A percentile compares a stretch with the other conserved stretches of the same genome.
These are phyloP conservation scores for Penicillium verhagenii DNA, from an alignment of 495 filamentous ascomycete genomes.

Conservation along the genomic window DNA sequence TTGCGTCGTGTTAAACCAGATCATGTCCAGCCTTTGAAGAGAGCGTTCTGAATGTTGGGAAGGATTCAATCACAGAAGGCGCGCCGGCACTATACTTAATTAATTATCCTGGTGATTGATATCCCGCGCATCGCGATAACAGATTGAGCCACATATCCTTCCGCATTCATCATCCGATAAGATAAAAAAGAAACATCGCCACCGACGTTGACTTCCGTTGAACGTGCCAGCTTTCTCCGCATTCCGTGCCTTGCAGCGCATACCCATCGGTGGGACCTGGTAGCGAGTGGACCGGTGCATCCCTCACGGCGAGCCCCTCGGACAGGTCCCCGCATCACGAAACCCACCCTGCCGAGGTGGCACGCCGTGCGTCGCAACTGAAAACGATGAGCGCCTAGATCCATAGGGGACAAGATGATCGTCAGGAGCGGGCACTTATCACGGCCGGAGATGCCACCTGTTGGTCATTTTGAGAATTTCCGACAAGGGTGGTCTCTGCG, in stretches of 20 bases:
- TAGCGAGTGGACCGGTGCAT: slow-evolving; percentile 22
- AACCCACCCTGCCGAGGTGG: slow-evolving; percentile 19
- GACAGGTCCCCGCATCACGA: slow-evolving; percentile 17
- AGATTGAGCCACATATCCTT: slow-evolving; percentile 3
- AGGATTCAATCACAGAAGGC: not conserved
- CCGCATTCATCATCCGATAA: slow-evolving; percentile 10
- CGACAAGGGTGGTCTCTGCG: slow-evolving; percentile 20
- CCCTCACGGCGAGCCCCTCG: slow-evolving; percentile 22
- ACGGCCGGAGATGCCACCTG: slow-evolving; percentile 20
- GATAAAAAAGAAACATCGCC: not conserved
- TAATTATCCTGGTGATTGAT: not conserved
- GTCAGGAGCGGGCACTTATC: slow-evolving; percentile 26
- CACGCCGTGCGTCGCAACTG: slow-evolving; percentile 22
- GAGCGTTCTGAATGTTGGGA: not conserved
- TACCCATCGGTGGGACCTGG: slow-evolving; percentile 15
- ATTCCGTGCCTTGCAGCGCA: slow-evolving; percentile 28
- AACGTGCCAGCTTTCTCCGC: slow-evolving; percentile 7
- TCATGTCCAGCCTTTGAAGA: not conserved
- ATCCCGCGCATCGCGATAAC: not conserved
- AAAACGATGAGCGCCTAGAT: slow-evolving; percentile 28
- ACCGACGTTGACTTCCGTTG: not conserved
- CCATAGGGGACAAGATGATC: slow-evolving; percentile 24
- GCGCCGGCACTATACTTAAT: not conserved
- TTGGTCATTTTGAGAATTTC: slow-evolving; percentile 14
- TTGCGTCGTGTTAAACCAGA: slow-evolving; percentile 20